Evolutionary conservation across 108 stramenopile species (phyloP).

Genomic region (Cyclotella baltica): DNA sequence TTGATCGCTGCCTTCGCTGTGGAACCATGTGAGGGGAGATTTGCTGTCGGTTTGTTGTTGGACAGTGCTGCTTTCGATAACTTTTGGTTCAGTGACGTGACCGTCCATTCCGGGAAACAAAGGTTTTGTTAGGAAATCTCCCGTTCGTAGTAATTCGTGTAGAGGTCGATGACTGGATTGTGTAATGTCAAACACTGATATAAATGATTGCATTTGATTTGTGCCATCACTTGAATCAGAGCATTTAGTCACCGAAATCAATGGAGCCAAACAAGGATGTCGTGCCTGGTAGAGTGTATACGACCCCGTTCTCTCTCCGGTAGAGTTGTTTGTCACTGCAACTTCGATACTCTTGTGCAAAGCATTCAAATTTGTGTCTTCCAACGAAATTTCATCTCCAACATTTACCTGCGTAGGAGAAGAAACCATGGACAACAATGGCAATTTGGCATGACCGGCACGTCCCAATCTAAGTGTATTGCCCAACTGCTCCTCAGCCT

Average conservation of each 20-base stretch:
- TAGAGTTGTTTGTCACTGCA: conserved; percentile 12
- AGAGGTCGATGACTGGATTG: conserved; percentile 29
- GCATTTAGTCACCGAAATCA: conserved; percentile 24
- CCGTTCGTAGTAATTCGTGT: conserved; percentile 35
- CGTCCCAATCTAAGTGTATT: conserved; percentile 19
- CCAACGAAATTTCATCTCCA: not conserved
- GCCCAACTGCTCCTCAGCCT: conserved; percentile 15
- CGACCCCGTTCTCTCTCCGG: not conserved
- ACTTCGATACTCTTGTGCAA: conserved; percentile 26
- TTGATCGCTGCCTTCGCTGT: conserved; percentile 3
- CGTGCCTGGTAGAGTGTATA: conserved; percentile 40
- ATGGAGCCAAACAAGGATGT: conserved; percentile 39
- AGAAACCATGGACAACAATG: conserved; percentile 18
- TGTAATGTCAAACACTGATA: conserved; percentile 44
- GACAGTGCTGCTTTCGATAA: not conserved
- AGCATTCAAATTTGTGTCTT: conserved; percentile 33
- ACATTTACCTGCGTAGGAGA: not conserved
- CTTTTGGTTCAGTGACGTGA: conserved; percentile 7
- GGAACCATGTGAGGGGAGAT: conserved; percentile 22
- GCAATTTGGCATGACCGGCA: conserved; percentile 23
- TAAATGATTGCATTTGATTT: not conserved
- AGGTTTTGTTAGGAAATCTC: conserved; percentile 29
- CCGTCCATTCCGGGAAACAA: conserved; percentile 29
- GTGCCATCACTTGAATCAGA: not conserved
- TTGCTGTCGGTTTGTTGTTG: not conserved